Percentiles rank a stretch among this genome's conserved stretches.
These are phyloP conservation scores for Hericium rajendrae DNA, from an alignment of 768 basidiomycete species.

Conservation along the genomic window DNA sequence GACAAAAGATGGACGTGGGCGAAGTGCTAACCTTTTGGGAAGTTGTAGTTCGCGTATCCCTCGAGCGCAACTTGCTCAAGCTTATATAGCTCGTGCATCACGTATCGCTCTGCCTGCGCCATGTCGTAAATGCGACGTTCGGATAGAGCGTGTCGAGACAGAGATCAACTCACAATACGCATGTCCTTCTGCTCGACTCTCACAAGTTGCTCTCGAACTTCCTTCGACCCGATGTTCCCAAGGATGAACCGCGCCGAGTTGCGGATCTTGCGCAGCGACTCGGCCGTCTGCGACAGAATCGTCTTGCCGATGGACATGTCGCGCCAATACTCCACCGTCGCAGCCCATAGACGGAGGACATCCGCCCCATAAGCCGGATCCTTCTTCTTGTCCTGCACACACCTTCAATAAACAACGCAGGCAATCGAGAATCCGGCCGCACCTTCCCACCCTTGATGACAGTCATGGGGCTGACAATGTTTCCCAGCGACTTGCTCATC, in stretches of 20 bases:
- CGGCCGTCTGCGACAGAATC: slow-evolving; percentile 63
- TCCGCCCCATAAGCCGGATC: slow-evolving; percentile 81
- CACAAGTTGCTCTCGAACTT: slow-evolving; percentile 19
- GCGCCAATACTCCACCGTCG: slow-evolving; percentile 80
- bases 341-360: slow-evolving; percentile 83
- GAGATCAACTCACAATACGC: too few species aligned
- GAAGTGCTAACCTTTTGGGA: slow-evolving; percentile 59
- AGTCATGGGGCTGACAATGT: slow-evolving; percentile 77
- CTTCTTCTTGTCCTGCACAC: slow-evolving; percentile 48
- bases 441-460: slow-evolving; percentile 76
- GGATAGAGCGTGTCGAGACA: too few species aligned
- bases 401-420: background rate
- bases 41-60: slow-evolving; percentile 67
- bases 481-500: slow-evolving; percentile 97
- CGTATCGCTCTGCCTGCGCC: slow-evolving; percentile 67
- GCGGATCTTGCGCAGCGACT: slow-evolving; percentile 73
- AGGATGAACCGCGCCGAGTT: slow-evolving; percentile 83
- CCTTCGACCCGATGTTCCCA: slow-evolving; percentile 54
- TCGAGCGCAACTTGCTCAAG: slow-evolving; percentile 60
- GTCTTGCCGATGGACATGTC: slow-evolving; percentile 82
- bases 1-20: background rate
- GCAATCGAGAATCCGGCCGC: slow-evolving; percentile 14
- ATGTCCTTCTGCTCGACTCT: slow-evolving; percentile 39
- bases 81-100: slow-evolving; percentile 75
- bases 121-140: background rate